Evolutionary conservation across 2,329 filamentous ascomycete species (phyloP), one percentile per base, ranked within the genome.

Genomic region (Fusarium piperis): DNA sequence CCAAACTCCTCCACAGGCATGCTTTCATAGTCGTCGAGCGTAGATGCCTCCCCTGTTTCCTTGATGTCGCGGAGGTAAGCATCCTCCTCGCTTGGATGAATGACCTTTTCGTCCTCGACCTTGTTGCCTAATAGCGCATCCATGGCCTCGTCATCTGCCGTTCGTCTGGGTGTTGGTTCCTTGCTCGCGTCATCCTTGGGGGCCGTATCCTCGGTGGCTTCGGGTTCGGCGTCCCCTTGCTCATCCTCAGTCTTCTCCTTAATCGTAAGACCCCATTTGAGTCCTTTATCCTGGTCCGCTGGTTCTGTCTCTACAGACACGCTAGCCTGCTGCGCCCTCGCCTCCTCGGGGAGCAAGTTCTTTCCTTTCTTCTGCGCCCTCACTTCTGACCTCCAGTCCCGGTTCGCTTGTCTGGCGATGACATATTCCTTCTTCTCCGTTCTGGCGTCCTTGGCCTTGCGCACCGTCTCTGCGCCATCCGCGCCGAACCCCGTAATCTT

Each of bases 1-100:
- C 96, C 96, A 73, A 98, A 99, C 75, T 98, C 94, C 74, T 98
- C 95, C 16, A 98, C 94, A 0, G 96, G 95, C 68, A 97, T 92
- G 13, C 92, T 91, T 65, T 93, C 92, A 82, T 98, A 98, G 76
- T 96, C 94, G 35, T 93, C 93, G 18, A 97, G 84, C 0, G 91
- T 93, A 5, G 94, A 91, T 32, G 89, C 86, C 23, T 94, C 92
- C 1, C 94, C 94, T 1, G 94, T 92, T 28, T 88, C 84, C 13
- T 88, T 85, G 32, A 95, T 88, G 78, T 95, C 93, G 28, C 89
- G 87, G 33, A 86, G 85, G 76, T 94, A 95, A 3, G 90, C 90
- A 65, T 92, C 91, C 70, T 88, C 85, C 72, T 93, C 91, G n/a
- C 86, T 86, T 15, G 86, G 77, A 5, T 79, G 78, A 64, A 92